A percentile compares a stretch with the other conserved stretches of the same genome.
Evolutionary conservation across 257 asterid genomes (phyloP).

Genomic region (Mentha longifolia): DNA sequence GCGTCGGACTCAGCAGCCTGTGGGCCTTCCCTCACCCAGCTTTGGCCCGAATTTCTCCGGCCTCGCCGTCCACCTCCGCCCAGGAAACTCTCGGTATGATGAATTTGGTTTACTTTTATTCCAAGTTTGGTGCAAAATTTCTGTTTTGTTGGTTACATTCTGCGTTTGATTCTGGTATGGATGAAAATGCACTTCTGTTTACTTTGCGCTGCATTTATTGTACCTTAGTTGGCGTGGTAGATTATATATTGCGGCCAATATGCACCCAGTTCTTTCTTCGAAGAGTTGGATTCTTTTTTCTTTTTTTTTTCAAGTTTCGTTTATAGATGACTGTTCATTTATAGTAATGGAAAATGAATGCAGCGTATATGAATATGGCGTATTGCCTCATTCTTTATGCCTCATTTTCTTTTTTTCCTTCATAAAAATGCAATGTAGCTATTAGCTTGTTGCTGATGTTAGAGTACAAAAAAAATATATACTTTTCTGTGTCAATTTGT

Average conservation of each 20-base stretch:
- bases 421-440: not conserved
- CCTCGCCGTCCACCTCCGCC: slow-evolving; percentile 27
- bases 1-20: slow-evolving; percentile 49
- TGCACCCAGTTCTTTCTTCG: not conserved
- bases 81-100: slow-evolving; percentile 46
- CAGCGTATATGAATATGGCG: not conserved
- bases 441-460: slow-evolving; percentile 10
- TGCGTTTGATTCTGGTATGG: not conserved
- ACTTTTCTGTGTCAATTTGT: not conserved
- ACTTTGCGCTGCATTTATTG: slow-evolving; percentile 16
- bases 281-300: not conserved
- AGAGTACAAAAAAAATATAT: not conserved
- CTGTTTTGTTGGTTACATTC: not conserved
- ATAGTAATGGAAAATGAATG: not conserved
- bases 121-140: not conserved
- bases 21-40: slow-evolving; percentile 49
- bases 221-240: not conserved
- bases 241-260: not conserved
- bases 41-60: slow-evolving; percentile 40
- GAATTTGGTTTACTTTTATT: slow-evolving; percentile 27
- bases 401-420: not conserved
- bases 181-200: slow-evolving; percentile 8
- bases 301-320: not conserved
- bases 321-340: not conserved
- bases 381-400: slow-evolving; percentile 9